Evolutionary conservation across 2,329 filamentous ascomycete genomes (phyloP), one percentile per base, ranked within the genome.

Genomic region (Neonectria punicea): DNA sequence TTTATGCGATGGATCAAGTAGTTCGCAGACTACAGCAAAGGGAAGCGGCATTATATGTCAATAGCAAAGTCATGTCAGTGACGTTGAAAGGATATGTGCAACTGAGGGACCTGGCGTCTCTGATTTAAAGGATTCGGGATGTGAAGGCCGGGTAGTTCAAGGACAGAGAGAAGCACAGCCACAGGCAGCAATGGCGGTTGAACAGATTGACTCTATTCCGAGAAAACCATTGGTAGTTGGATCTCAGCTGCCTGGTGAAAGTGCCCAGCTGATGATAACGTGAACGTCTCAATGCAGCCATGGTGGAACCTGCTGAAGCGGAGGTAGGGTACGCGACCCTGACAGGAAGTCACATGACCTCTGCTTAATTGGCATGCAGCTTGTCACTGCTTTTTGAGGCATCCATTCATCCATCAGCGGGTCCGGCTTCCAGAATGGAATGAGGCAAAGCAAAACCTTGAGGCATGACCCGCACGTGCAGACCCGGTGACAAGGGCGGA

Each of bases 21-120:
- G 83, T 66, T 92, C 87, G 81, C 92, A 95, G 50, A 97, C 81
- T 65, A 86, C 83, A n/a, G 84, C 80, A 77, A 96, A 97, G 1
- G 83, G 83, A 68, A 93, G 84, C 20, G 89, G 84, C 90, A 92
- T 92, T 25, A 47, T 69, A 54, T 7, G 51, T 28, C 22, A 44
- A n/a, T 63, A 43, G 43, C 50, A 13, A 41, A 58, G 36, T 55
- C 68, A 69, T 65, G 13, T 51, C 30, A 60, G 44, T 22, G 14
- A 20, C 25, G 41, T 39, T 36, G 25, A 14, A 39, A 25, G 39
- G 43, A 11, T 20, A 14, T 18, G 51, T 34, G 36, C 8, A 28
- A 36, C 32, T 41, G 65, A 28, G 62, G 61, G 61, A 36, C 46
- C 36, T 14, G 47, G 13, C 20, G 32, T 28, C 20, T 28, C 18